Conservation (phyloP, 768 basidiomycete species). For the Pleurotus tuber-regium region DNA sequence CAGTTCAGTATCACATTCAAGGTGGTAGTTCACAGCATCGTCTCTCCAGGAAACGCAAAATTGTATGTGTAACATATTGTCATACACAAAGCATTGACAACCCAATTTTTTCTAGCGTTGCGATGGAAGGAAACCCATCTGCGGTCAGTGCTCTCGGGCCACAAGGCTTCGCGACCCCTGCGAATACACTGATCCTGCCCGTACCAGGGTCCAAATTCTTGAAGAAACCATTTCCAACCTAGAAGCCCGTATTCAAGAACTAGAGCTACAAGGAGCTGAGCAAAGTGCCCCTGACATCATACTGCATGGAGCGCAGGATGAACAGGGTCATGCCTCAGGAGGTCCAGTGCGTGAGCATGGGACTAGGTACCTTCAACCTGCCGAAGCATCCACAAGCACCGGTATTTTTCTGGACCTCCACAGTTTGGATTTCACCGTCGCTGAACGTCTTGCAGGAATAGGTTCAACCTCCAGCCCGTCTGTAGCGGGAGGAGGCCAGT, state of each 20-base stretch:
- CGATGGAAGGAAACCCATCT: slow-evolving; percentile 48
- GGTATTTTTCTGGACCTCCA: too few species aligned
- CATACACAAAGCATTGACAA: too few species aligned
- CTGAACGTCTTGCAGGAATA: background rate
- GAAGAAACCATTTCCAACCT: slow-evolving; percentile 45
- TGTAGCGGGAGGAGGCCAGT: background rate
- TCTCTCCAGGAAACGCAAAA: slow-evolving; percentile 1
- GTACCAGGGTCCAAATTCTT: slow-evolving; percentile 40
- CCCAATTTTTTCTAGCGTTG: slow-evolving; percentile 53
- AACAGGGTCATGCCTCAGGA: background rate
- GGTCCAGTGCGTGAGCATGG: background rate
- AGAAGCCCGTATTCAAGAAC: slow-evolving; percentile 38
- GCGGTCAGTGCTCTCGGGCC: slow-evolving; percentile 46
- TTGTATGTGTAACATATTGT: slow-evolving; percentile 2
- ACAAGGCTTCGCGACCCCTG: slow-evolving; percentile 46
- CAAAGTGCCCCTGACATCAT: slow-evolving; percentile 1
- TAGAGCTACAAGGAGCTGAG: slow-evolving; percentile 28
- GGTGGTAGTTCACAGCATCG: too few species aligned
- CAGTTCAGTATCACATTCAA: too few species aligned
- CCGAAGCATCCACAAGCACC: background rate
- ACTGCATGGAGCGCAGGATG: background rate
- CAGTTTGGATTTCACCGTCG: too few species aligned
- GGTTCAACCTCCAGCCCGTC: background rate
- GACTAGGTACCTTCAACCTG: background rate
- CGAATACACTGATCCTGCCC: slow-evolving; percentile 46